Conservation (phyloP, 1,139 yeast genomes). For the Diutina scorzettiae region DNA sequence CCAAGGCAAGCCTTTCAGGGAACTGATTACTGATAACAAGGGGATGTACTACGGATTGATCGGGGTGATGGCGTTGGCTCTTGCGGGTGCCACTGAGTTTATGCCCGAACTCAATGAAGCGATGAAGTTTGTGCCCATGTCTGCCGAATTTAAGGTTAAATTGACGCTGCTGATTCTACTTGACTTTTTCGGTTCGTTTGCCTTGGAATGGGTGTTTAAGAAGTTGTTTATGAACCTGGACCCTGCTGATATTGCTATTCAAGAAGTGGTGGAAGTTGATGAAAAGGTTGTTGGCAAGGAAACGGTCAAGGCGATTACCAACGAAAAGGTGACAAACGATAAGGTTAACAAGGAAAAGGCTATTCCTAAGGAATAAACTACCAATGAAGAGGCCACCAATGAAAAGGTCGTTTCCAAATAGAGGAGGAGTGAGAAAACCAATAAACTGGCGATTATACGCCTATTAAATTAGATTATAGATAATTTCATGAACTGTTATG, state of each 20-base stretch:
- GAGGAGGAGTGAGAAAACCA: too few relatives aligned
- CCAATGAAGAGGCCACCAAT: too few relatives aligned
- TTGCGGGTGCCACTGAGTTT: slow-evolving; percentile 90
- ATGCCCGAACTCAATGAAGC: slow-evolving; percentile 89
- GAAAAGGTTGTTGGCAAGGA: not conserved
- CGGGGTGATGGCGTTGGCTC: slow-evolving; percentile 82
- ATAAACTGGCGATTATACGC: too few relatives aligned
- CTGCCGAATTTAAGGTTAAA: slow-evolving; percentile 57
- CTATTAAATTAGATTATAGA: too few relatives aligned
- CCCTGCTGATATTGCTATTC: slow-evolving; percentile 77
- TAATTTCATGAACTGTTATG: too few relatives aligned
- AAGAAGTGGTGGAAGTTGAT: not conserved
- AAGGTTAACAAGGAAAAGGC: too few relatives aligned
- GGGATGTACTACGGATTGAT: slow-evolving; percentile 95
- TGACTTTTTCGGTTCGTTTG: slow-evolving; percentile 71
- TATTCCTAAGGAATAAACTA: too few relatives aligned
- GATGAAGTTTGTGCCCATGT: slow-evolving; percentile 86
- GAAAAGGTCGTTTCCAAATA: too few relatives aligned
- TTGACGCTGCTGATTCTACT: slow-evolving; percentile 61
- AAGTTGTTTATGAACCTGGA: slow-evolving; percentile 79
- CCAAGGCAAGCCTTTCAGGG: slow-evolving; percentile 95
- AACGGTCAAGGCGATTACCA: too few relatives aligned
- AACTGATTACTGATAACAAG: slow-evolving; percentile 77
- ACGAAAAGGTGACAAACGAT: too few relatives aligned
- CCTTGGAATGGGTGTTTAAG: slow-evolving; percentile 71